Conservation (phyloP, 345 rosid genomes). For the Melastoma malabathricum region DNA sequence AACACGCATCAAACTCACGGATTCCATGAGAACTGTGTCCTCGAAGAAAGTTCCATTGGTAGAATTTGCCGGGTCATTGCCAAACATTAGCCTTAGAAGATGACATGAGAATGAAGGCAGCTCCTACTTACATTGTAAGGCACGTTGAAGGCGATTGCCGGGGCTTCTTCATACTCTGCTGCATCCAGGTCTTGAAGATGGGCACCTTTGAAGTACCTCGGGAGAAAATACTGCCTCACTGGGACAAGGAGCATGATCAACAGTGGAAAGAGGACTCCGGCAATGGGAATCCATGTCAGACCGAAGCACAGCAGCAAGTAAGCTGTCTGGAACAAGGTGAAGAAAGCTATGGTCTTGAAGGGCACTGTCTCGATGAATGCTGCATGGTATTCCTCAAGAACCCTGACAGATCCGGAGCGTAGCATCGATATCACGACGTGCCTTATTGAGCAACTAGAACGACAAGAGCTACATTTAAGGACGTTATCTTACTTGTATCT, state of each 20-base stretch:
- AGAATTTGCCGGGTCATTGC: no score
- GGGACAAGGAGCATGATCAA: slow-evolving; percentile 76
- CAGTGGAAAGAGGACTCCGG: slow-evolving; percentile 65
- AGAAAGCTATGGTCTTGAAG: slow-evolving; percentile 39
- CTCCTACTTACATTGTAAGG: slow-evolving; percentile 38
- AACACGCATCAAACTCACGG: no score
- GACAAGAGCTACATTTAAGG: no score
- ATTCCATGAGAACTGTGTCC: no score
- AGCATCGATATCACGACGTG: neutral
- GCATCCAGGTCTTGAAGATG: slow-evolving; percentile 74
- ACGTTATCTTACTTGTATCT: slow-evolving; percentile 60
- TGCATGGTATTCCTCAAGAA: slow-evolving; percentile 40
- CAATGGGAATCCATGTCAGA: slow-evolving; percentile 68
- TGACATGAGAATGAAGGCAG: slow-evolving; percentile 3
- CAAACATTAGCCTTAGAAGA: neutral
- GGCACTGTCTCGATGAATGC: slow-evolving; percentile 62
- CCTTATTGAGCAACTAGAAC: no score
- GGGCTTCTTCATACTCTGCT: slow-evolving; percentile 66
- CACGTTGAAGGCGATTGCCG: slow-evolving; percentile 43
- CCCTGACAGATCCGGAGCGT: slow-evolving; percentile 21
- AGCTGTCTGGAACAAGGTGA: slow-evolving; percentile 55
- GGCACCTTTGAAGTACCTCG: slow-evolving; percentile 53
- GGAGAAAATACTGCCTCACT: slow-evolving; percentile 48
- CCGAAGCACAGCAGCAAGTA: slow-evolving; percentile 62
- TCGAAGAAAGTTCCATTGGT: no score